phyloP scores from a whole-genome alignment of 306 rosid species.

The Glycyrrhiza uralensis region DNA sequence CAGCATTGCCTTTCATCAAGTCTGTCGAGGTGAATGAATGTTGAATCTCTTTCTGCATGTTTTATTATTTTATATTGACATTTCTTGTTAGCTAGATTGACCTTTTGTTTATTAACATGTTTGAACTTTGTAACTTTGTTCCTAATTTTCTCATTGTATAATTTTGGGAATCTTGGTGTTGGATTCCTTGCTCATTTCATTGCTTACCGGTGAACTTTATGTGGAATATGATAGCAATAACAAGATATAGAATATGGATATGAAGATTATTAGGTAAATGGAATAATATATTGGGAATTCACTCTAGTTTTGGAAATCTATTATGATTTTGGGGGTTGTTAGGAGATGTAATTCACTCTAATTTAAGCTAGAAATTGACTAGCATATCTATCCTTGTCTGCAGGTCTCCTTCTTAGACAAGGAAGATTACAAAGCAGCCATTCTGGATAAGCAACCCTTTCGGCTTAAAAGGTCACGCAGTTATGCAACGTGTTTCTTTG shows the following conservation, averaged over 20 bases:
- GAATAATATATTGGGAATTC: not conserved
- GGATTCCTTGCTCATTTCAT: not conserved
- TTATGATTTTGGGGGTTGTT: not conserved
- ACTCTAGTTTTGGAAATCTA: not conserved
- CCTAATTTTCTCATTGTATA: not conserved
- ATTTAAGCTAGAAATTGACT: slow-evolving; percentile 24
- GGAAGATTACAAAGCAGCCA: slow-evolving; percentile 53
- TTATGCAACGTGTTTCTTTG: not conserved
- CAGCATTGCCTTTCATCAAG: slow-evolving; percentile 74
- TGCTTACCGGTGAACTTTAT: not conserved
- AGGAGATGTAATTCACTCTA: too few relatives aligned
- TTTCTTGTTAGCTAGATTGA: not conserved
- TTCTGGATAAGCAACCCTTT: slow-evolving; percentile 47
- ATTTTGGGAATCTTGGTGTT: not conserved
- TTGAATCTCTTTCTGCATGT: slow-evolving; percentile 24
- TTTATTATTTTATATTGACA: slow-evolving; percentile 1
- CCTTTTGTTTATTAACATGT: not conserved
- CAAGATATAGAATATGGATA: slow-evolving; percentile 1
- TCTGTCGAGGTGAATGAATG: slow-evolving; percentile 74
- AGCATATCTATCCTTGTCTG: slow-evolving; percentile 22
- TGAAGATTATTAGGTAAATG: not conserved
- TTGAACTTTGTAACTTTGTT: not conserved
- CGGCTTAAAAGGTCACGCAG: slow-evolving; percentile 46
- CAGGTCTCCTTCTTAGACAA: slow-evolving; percentile 52
- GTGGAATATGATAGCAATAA: not conserved